Percentiles rank a stretch among this genome's conserved stretches.
phyloP scores from a whole-genome alignment of 306 rosid species.

The Cucurbita maxima region DNA sequence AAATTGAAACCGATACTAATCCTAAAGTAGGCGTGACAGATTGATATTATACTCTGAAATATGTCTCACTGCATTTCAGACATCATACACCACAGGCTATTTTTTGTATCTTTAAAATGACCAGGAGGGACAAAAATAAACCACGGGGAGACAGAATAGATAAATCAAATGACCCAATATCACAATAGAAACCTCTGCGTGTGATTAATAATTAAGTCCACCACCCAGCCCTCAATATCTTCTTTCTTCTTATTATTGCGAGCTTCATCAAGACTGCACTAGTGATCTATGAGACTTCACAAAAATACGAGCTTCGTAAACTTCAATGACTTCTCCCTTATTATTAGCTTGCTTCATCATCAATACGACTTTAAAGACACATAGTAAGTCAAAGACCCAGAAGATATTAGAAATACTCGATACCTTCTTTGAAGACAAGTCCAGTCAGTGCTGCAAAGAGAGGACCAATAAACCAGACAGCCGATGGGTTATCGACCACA shows the following conservation, averaged over 20 bases:
- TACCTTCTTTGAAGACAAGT: conserved; percentile 92
- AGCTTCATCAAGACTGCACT: background rate
- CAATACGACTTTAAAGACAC: background rate
- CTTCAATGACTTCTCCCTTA: background rate
- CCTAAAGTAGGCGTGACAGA: background rate
- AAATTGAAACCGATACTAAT: background rate
- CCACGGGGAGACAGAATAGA: background rate
- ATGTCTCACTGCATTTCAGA: background rate
- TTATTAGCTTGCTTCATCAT: background rate
- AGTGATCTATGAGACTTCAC: background rate
- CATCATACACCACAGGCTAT: background rate
- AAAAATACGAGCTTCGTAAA: background rate
- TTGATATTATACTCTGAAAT: background rate
- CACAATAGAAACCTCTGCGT: background rate
- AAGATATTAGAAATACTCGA: background rate
- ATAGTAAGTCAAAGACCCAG: background rate
- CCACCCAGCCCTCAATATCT: background rate
- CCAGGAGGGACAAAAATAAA: background rate
- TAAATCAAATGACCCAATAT: background rate
- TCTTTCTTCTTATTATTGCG: background rate
- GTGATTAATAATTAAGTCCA: background rate
- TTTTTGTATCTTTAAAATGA: background rate
- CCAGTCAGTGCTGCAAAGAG: conserved; percentile 80
- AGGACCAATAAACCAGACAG: conserved; percentile 85
- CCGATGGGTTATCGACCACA: conserved; percentile 38